Conservation (phyloP, 768 basidiomycete genomes). For the Mycena rosella region DNA sequence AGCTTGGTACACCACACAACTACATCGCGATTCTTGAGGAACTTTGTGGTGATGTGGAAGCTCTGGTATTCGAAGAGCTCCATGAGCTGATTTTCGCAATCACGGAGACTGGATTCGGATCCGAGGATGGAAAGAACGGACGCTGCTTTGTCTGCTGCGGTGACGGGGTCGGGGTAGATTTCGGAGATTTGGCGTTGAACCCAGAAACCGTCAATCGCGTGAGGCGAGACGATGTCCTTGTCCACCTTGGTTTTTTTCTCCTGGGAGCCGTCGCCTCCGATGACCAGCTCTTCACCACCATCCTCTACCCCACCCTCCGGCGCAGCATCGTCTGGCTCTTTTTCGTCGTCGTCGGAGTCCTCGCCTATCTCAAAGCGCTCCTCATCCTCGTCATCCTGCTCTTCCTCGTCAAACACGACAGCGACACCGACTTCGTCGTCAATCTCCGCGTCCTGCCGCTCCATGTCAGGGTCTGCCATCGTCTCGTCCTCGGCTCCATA, state of each 20-base stretch:
- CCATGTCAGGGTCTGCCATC: constrained; percentile 83
- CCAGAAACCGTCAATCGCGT: constrained; percentile 97
- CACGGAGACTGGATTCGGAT: constrained; percentile 89
- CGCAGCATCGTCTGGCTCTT: constrained; percentile 61
- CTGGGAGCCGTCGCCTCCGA: constrained; percentile 75
- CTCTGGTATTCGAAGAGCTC: constrained; percentile 95
- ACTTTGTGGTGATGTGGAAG: constrained; percentile 90
- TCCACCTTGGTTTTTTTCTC: constrained; percentile 69
- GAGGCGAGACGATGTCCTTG: constrained; percentile 88
- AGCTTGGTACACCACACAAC: constrained; percentile 99
- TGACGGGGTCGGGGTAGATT: constrained; percentile 94
- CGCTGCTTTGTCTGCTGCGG: constrained; percentile 91
- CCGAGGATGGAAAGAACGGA: constrained; percentile 87
- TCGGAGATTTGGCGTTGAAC: constrained; percentile 94
- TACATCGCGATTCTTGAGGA: constrained; percentile 96
- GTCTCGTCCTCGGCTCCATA: constrained; percentile 90
- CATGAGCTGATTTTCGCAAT: constrained; percentile 96
- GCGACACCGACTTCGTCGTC: constrained; percentile 98
- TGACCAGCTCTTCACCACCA: constrained; percentile 78
- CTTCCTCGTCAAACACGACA: constrained; percentile 97
- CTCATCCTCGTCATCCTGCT: constrained; percentile 93
- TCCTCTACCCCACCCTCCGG: constrained; percentile 59
- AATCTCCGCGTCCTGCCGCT: constrained; percentile 88
- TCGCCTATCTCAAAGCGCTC: constrained; percentile 90
- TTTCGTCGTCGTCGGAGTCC: constrained; percentile 83